These are phyloP conservation scores for Hamamelis virginiana DNA, from an alignment of 164 flowering plant species.

Conservation along the genomic window DNA sequence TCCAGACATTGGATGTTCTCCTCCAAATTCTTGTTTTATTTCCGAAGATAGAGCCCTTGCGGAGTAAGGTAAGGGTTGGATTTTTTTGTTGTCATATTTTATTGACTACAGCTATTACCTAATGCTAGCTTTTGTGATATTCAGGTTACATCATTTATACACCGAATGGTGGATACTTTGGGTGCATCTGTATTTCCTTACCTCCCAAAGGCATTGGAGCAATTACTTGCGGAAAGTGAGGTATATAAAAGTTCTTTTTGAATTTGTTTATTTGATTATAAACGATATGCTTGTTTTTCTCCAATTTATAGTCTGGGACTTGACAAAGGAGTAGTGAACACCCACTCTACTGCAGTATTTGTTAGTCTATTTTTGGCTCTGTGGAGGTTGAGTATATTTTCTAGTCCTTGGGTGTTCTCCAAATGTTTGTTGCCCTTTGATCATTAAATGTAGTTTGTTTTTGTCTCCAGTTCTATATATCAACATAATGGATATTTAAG, in stretches of 20 bases:
- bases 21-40: slow-evolving; percentile 80
- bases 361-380: too few relatives aligned
- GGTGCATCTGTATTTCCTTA: slow-evolving; percentile 87
- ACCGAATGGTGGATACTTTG: slow-evolving; percentile 96
- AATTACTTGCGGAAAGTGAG: slow-evolving; percentile 88
- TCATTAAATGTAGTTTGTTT: too few relatives aligned
- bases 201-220: slow-evolving; percentile 91
- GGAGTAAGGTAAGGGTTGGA: slow-evolving; percentile 61
- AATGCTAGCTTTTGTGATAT: slow-evolving; percentile 8
- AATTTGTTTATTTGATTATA: not conserved
- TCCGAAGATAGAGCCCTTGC: slow-evolving; percentile 76
- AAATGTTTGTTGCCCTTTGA: too few relatives aligned
- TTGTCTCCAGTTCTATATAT: too few relatives aligned
- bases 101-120: slow-evolving; percentile 5
- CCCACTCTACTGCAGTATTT: too few relatives aligned
- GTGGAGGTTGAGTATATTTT: too few relatives aligned
- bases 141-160: slow-evolving; percentile 91
- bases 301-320: too few relatives aligned
- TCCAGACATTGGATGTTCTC: slow-evolving; percentile 89
- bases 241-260: slow-evolving; percentile 26
- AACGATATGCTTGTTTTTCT: too few relatives aligned
- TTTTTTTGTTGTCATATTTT: not conserved
- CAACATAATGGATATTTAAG: too few relatives aligned
- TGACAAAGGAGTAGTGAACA: too few relatives aligned
- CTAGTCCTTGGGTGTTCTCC: too few relatives aligned